These are phyloP conservation scores for Blastomyces gilchristii DNA, from an alignment of 2,329 filamentous ascomycete genomes.

Conservation along the genomic window DNA sequence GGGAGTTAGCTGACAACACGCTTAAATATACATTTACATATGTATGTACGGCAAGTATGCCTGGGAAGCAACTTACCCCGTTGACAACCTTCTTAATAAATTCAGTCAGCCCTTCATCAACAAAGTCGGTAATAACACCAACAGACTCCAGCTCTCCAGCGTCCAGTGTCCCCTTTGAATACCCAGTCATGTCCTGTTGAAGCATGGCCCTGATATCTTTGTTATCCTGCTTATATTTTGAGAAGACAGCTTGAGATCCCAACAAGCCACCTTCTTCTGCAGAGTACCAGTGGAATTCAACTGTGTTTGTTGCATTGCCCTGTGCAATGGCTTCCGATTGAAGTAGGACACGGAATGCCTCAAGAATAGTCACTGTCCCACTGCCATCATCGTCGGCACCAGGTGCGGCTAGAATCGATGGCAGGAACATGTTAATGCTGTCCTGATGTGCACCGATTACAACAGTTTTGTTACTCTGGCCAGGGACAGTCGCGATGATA, in stretches of 20 bases:
- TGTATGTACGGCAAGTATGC: not conserved
- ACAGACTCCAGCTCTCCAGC: constrained; percentile 75
- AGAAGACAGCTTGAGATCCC: constrained; percentile 83
- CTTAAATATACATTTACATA: not conserved
- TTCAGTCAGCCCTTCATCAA: constrained; percentile 67
- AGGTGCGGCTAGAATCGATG: constrained; percentile 70
- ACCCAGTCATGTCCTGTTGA: constrained; percentile 97
- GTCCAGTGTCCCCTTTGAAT: constrained; percentile 69
- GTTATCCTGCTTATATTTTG: constrained; percentile 60
- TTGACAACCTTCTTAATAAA: constrained; percentile 88
- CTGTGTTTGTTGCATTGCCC: constrained; percentile 68
- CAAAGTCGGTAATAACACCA: constrained; percentile 86
- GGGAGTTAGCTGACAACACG: constrained; percentile 11
- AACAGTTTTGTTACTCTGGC: constrained; percentile 70
- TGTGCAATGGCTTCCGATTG: constrained; percentile 57
- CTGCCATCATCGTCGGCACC: constrained; percentile 94
- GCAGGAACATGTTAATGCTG: constrained; percentile 86
- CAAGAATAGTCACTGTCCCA: constrained; percentile 87
- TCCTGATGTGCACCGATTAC: constrained; percentile 91
- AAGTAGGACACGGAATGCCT: constrained; percentile 74
- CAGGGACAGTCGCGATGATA: constrained; percentile 85
- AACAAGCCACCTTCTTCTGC: constrained; percentile 82
- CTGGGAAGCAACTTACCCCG: constrained; percentile 36
- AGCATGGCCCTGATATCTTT: constrained; percentile 89
- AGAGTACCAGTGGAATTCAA: constrained; percentile 96